Conservation (phyloP, 1,284 basidiomycete species). For the Sporisorium graminicola region DNA sequence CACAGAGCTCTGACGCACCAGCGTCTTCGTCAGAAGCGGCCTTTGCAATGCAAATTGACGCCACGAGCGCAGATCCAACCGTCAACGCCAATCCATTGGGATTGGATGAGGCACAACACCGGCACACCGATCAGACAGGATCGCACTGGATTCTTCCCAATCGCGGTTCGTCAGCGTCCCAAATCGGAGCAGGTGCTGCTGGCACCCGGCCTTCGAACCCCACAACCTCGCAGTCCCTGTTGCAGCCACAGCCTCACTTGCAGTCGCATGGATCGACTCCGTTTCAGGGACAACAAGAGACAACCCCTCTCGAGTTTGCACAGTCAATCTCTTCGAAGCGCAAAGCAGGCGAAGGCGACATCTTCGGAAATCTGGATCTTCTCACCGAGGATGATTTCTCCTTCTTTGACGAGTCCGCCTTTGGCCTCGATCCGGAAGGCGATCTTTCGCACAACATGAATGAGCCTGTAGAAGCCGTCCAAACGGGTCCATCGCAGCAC, state of each 20-base stretch:
- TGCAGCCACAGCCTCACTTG: conserved; percentile 19
- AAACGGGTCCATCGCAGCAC: background rate
- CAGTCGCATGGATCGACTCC: conserved; percentile 21
- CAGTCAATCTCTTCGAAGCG: conserved; percentile 21
- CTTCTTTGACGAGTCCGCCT: conserved; percentile 62
- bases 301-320: conserved; percentile 16
- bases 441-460: conserved; percentile 8
- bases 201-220: background rate
- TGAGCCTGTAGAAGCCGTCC: background rate
- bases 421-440: conserved; percentile 24
- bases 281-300: conserved; percentile 1
- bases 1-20: conserved; percentile 8
- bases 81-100: background rate
- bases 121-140: background rate
- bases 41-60: background rate
- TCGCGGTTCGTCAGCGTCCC: conserved; percentile 3
- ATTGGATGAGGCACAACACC: background rate
- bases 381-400: conserved; percentile 66
- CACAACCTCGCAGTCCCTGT: conserved; percentile 5
- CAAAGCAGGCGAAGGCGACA: conserved; percentile 41
- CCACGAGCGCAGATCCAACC: background rate
- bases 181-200: background rate
- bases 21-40: conserved; percentile 5
- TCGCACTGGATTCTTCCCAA: conserved; percentile 17
- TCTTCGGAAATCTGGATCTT: conserved; percentile 50